Evolutionary conservation across 495 filamentous ascomycete genomes (phyloP), one percentile per base, ranked within the genome.

Genomic region (Copromyces sp.): DNA sequence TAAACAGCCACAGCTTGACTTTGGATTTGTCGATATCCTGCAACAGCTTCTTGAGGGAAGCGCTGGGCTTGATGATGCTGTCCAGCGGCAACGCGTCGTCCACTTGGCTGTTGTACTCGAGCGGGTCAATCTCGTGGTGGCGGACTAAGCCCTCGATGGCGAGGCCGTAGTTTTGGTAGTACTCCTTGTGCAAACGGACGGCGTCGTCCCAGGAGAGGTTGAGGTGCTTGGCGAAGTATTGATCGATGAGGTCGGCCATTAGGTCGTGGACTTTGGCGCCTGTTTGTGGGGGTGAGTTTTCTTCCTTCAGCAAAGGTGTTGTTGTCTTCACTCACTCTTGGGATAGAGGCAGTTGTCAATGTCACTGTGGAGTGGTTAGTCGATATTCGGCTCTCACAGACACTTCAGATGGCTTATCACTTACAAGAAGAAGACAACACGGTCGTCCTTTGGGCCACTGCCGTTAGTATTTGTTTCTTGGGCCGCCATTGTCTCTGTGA

Each of bases 21-120:
- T 95, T 97, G 74, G 75, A 82, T 69, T 76, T 87, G 81, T 97
- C 93, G 71, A 98, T 87, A 73, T 94, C 91, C 78, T 88, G 83
- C 37, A 99, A 88, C 68, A 99, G 79, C 77, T 87, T 83, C 65
- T 93, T 90, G 69, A 99, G 85, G 70, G 88, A 83, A 2, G 89
- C 87, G 74, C 97, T 89, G 0, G 92, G 92, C 74, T 83, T 90
- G 77, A 99, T 89, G 80, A 98, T 87, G 9, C 83, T 83, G 71
- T 97, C 94, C 14, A 99, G 87, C 1, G 96, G 95, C 35, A 99
- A 83, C 0, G 96, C 95, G 78, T 99, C 96, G 80, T 99, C 96
- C 37, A 98, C 96, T 82, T 94, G 89, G 73, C 86, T 81, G 80
- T 99, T 99, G 87, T 97, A 99, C 39, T 94, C 94, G 4, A 99